Conservation (phyloP, 768 basidiomycete genomes). For the Kwoniella mangroviensis region DNA sequence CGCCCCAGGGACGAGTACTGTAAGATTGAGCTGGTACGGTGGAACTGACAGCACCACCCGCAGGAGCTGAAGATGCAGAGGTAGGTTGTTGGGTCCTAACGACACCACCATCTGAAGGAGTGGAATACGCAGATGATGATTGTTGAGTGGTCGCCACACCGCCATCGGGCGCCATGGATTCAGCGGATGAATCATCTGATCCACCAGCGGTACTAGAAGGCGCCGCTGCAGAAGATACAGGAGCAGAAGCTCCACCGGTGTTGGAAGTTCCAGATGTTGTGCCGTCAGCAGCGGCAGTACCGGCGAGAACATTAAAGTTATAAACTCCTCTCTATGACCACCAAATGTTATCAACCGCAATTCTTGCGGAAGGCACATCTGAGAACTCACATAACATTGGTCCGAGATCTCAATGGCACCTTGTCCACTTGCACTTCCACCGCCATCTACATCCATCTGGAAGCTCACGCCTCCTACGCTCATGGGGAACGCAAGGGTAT, state of each 20-base stretch:
- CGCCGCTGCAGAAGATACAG: background rate
- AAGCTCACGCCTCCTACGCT: conserved; percentile 48
- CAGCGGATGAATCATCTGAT: background rate
- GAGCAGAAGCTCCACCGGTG: background rate
- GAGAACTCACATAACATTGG: conserved; percentile 45
- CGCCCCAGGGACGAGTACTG: background rate
- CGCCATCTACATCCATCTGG: conserved; percentile 30
- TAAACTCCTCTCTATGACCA: conserved; percentile 48
- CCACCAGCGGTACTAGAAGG: background rate
- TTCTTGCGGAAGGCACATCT: background rate
- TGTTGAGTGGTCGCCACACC: background rate
- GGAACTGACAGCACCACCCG: background rate
- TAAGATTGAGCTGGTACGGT: background rate
- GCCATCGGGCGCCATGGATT: background rate
- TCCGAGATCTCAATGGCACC: conserved; percentile 31
- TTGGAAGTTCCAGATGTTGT: background rate
- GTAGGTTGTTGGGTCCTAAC: background rate
- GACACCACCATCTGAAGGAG: background rate
- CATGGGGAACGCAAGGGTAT: conserved; percentile 50
- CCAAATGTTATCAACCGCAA: background rate
- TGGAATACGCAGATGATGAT: background rate
- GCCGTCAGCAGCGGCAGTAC: conserved; percentile 5
- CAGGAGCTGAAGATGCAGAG: background rate
- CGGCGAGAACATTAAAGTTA: conserved; percentile 54
- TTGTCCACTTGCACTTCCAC: conserved; percentile 18